Evolutionary conservation across 176 grass and related monocot species (phyloP).

Genomic region (Oryza glumipatula): DNA sequence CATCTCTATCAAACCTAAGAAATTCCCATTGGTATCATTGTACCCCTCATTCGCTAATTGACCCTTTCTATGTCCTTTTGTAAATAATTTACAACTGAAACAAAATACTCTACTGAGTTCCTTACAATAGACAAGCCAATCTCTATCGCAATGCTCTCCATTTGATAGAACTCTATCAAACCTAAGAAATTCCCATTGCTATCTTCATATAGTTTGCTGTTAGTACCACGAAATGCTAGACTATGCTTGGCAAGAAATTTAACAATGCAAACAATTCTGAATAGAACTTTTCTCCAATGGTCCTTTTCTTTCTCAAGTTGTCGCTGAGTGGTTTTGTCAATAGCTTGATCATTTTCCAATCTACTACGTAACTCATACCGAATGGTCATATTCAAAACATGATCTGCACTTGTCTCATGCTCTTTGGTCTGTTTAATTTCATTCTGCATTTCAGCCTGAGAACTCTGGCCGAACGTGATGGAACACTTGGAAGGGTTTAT

Average conservation of each 20-base stretch:
- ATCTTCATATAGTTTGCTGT: neutral
- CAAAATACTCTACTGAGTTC: no score
- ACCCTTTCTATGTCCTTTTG: no score
- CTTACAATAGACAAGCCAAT: neutral
- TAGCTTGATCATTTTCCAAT: neutral
- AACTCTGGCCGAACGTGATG: no score
- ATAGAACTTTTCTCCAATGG: neutral
- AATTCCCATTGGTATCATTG: neutral
- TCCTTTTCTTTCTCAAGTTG: neutral
- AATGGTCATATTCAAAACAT: neutral
- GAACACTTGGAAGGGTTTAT: no score
- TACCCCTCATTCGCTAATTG: no score
- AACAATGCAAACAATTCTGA: neutral
- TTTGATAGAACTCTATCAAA: neutral
- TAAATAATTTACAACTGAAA: no score
- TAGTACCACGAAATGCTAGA: neutral
- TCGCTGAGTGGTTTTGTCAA: no score
- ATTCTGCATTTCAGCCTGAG: no score
- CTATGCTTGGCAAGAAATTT: neutral
- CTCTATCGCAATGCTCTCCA: neutral
- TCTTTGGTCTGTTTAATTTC: neutral
- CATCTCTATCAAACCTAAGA: neutral
- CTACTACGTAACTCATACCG: slow-evolving; percentile 14
- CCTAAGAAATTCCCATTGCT: neutral
- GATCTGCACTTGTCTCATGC: neutral